Evolutionary conservation across 306 rosid species (phyloP), one percentile per base, ranked within the genome.

Genomic region (Quercus berberidifolia): DNA sequence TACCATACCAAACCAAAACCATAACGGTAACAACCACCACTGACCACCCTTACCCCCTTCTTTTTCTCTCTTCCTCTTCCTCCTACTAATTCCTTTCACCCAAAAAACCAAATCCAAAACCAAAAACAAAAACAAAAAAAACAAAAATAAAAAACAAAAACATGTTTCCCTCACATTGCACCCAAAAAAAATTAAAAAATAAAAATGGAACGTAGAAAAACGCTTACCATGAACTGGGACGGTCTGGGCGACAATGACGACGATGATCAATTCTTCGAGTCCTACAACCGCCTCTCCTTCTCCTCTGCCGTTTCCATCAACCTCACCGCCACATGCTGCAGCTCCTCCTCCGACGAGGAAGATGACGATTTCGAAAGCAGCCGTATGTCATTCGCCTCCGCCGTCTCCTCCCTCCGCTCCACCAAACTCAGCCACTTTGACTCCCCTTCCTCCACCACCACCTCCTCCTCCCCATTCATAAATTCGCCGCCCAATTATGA

Each of bases 181-280:
- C 69, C 76, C 46, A 2, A 41, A 41, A 41, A 41, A 41, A 38
- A 33, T 4, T 0, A 33, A 38, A 38, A 38, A 7, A 38, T 0
- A 41, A 19, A 46, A 75, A 88, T 89, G 92, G 89, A 81, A 49
- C 86, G 72, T 58, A 83, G 87, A 65, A 86, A 69, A 80, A 88
- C 90, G 1, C 21, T 89, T 35, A 79, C 89, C 6, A 83, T 93
- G 86, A 75, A 77, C 77, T 93, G 94, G 96, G 92, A 81, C 4
- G 87, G 84, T 77, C 96, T 92, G 30, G 57, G 73, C 4, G 91
- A 86, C 11, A 82, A 86, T 3, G 90, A 81, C 30, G 91, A 33
- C 2, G 92, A 94, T 25, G 93, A 90, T 28, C 86, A 25, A 4
- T 92, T 92, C 70, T 91, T 91, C 13, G 98, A 94, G 30, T 79